Evolutionary conservation across 805 yeast genomes (phyloP), one percentile per base, ranked within the genome.

Genomic region (Candida pseudoglaebosa): DNA sequence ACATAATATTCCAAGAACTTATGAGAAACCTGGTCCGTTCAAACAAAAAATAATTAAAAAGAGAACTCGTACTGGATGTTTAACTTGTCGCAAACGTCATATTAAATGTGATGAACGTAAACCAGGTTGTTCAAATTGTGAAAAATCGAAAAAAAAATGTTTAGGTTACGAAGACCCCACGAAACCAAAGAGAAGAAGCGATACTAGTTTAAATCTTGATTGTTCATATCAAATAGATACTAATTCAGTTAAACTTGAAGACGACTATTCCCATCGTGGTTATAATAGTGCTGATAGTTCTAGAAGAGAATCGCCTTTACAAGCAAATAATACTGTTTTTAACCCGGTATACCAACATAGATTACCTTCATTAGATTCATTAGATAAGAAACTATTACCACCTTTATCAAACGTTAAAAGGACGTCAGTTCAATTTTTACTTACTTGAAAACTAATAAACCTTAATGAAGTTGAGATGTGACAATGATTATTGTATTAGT

Each of bases 81-180:
- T 80, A 38, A 82, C 89, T 1, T 82, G 89, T 54, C 68, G 88
- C 24, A 73, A 77, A 52, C 62, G 88, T 42, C 64, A 87, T 28
- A 79, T 81, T 51, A 81, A 81, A 61, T 82, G 89, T 57, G 89
- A 82, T 56, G 89, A 82, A 59, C 57, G 78, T 36, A 80, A 77
- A 48, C 87, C 87, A 2, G 66, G 71, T 42, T 82, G 88, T 54
- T 66, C 64, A 47, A 82, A 82, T 50, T 82, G 89, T 54, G 79
- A 76, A 46, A 72, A 80, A 40, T 67, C 78, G 17, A 75, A 75
- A 51, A 78, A 81, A 41, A 70, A 71, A 9, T 82, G 88, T 48
- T 58, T 76, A 10, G 88, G 87, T 5, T 81, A 82, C 53, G 83
- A 75, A 32, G 36, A 43, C 26, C 34, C 44, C 29, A 26, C 29